These are phyloP conservation scores for Saraca asoca DNA, from an alignment of 331 rosid genomes.

Conservation along the genomic window DNA sequence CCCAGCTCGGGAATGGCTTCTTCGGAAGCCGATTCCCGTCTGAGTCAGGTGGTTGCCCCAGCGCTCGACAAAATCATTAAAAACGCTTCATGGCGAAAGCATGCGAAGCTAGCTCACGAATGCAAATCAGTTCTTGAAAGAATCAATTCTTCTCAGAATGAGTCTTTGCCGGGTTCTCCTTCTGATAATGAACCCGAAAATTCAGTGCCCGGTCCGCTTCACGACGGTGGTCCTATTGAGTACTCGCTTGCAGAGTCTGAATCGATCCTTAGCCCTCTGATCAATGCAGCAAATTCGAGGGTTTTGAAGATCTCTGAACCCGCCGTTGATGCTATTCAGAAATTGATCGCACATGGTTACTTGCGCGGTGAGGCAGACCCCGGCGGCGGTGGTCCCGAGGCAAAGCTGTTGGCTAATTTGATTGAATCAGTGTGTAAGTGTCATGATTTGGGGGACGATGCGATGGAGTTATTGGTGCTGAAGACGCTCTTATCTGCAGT, in stretches of 20 bases:
- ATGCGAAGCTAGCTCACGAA: constrained; percentile 82
- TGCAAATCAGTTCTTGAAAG: constrained; percentile 88
- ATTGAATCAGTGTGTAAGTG: constrained; percentile 93
- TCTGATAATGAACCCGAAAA: constrained; percentile 57
- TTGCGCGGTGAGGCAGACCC: constrained; percentile 97
- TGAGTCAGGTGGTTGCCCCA: constrained; percentile 76
- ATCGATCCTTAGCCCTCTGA: constrained; percentile 75
- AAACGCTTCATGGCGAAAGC: constrained; percentile 97
- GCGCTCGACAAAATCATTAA: constrained; percentile 88
- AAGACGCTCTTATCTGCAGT: constrained; percentile 92
- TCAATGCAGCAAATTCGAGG: constrained; percentile 78
- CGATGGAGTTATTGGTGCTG: constrained; percentile 73
- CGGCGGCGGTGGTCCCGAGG: constrained; percentile 55
- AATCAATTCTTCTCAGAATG: constrained; percentile 42
- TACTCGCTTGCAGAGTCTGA: constrained; percentile 77
- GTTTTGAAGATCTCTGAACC: constrained; percentile 91
- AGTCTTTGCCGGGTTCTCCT: constrained; percentile 41
- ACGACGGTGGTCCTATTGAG: constrained; percentile 76
- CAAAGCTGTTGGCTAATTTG: constrained; percentile 64
- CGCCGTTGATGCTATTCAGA: constrained; percentile 90
- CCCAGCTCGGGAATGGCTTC: constrained; percentile 97
- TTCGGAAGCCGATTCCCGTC: constrained; percentile 99
- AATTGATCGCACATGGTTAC: constrained; percentile 85
- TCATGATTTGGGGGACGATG: constrained; percentile 82
- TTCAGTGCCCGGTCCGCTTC: constrained; percentile 74